phyloP scores from a whole-genome alignment of 1,284 basidiomycete species.

The Malassezia dermatis region DNA sequence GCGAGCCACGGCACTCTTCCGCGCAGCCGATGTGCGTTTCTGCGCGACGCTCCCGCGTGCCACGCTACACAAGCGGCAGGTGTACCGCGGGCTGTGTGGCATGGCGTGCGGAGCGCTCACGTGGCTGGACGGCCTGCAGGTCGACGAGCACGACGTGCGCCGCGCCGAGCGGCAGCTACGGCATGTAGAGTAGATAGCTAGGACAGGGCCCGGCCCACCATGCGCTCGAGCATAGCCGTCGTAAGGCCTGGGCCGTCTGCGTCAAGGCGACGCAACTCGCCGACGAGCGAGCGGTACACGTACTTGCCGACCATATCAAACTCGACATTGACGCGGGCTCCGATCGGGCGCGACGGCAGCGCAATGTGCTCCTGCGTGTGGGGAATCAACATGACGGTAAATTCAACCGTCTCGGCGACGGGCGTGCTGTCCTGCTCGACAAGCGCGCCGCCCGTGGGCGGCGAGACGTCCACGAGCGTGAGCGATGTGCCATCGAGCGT shows the following conservation, averaged over 20 bases:
- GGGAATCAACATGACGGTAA: constrained; percentile 46
- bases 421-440: background rate
- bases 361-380: constrained; percentile 46
- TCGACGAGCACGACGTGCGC: constrained; percentile 31
- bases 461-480: constrained; percentile 67
- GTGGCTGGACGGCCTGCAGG: constrained; percentile 39
- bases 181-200: constrained; percentile 3
- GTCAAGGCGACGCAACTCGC: constrained; percentile 8
- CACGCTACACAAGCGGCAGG: constrained; percentile 23
- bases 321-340: constrained; percentile 43
- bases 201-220: constrained; percentile 16
- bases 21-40: constrained; percentile 34
- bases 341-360: constrained; percentile 36
- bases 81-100: constrained; percentile 40
- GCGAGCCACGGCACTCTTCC: constrained; percentile 22
- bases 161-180: constrained; percentile 28
- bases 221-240: constrained; percentile 32
- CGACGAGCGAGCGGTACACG: constrained; percentile 26
- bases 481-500: constrained; percentile 89
- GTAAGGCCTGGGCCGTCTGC: background rate
- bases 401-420: constrained; percentile 34
- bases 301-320: constrained; percentile 48
- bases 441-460: constrained; percentile 31
- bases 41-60: constrained; percentile 27
- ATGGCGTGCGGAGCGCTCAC: constrained; percentile 38